phyloP scores from a whole-genome alignment of 495 filamentous ascomycete species.

The Trichoderma orchidacearum region DNA sequence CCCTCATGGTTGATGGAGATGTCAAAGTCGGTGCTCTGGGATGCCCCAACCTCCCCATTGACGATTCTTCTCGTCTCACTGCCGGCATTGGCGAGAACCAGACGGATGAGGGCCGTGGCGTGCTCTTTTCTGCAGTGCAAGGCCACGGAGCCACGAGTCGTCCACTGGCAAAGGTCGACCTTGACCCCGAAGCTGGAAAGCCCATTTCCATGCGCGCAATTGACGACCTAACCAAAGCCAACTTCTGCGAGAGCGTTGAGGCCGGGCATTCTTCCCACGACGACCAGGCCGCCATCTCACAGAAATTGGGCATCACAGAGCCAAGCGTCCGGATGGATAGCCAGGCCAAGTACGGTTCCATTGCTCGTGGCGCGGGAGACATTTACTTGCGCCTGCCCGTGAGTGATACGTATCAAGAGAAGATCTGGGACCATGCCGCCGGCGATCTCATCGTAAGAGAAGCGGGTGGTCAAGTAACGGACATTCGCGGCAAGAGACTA shows the following conservation, averaged over 20 bases:
- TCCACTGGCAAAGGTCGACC: slow-evolving; percentile 45
- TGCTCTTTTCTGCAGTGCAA: slow-evolving; percentile 67
- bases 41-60: slow-evolving; percentile 85
- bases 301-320: slow-evolving; percentile 70
- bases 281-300: slow-evolving; percentile 73
- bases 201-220: slow-evolving; percentile 66
- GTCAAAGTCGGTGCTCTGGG: slow-evolving; percentile 89
- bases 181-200: slow-evolving; percentile 37
- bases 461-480: slow-evolving; percentile 83
- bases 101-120: slow-evolving; percentile 56
- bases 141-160: slow-evolving; percentile 67
- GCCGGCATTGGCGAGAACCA: slow-evolving; percentile 54
- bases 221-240: slow-evolving; percentile 51
- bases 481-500: slow-evolving; percentile 63
- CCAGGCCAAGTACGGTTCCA: slow-evolving; percentile 92
- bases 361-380: slow-evolving; percentile 90
- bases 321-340: slow-evolving; percentile 88
- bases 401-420: slow-evolving; percentile 81
- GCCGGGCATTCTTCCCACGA: slow-evolving; percentile 77
- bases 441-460: slow-evolving; percentile 90
- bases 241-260: slow-evolving; percentile 94
- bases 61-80: slow-evolving; percentile 54
- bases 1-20: slow-evolving; percentile 82
- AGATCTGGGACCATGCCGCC: slow-evolving; percentile 99
- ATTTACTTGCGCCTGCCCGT: slow-evolving; percentile 84